Base-by-base conservation (phyloP, 2,329 filamentous ascomycete species). In the Microsporum canis region DNA sequence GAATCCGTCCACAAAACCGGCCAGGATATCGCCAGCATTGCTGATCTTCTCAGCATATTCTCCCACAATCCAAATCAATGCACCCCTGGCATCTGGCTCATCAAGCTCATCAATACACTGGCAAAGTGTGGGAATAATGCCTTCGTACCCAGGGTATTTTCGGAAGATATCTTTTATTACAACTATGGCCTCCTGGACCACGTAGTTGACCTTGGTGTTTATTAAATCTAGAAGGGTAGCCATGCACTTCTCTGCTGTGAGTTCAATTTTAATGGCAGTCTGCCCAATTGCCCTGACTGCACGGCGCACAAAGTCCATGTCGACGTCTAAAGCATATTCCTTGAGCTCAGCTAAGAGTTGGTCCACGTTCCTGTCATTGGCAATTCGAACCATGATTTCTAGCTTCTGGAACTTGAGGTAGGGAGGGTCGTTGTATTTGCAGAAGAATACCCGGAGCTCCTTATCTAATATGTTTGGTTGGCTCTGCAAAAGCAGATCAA, bases 21-120 rank as follows among this genome's bases (percentile, higher is more conserved):
- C 82, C 62, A 99, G 76, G 64, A 99, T 97, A 67, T 97, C 90
- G 65, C 91, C 91, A n/a, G 94, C 94, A 69, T 99, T 97, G 77
- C 84, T 95, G 70, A 99, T 99, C 80, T 99, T 99, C 78, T 99
- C 94, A 0, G 94, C 94, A 72, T 99, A 99, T 73, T 99, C 94
- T 67, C 94, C 94, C 4, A 99, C 92, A 67, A 99, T 97, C 94
- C 94, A 99, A 70, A 99, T 97, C 63, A 99, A 78, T 27, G 92
- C 88, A 2, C 88, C 91, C 69, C 94, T 82, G 5, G 94, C 94
- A 68, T 91, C 87, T 0, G 92, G 91, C 74, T 99, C 94, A 71
- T 99, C 94, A 66, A 99, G 76, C 68, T 99, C 94, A 69, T 99
- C 94, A 64, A 99, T 96, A 71, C 95, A 90, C 73, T 96, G 85